phyloP scores from a whole-genome alignment of 352 stramenopile genomes.

The Globisporangium ultimum region DNA sequence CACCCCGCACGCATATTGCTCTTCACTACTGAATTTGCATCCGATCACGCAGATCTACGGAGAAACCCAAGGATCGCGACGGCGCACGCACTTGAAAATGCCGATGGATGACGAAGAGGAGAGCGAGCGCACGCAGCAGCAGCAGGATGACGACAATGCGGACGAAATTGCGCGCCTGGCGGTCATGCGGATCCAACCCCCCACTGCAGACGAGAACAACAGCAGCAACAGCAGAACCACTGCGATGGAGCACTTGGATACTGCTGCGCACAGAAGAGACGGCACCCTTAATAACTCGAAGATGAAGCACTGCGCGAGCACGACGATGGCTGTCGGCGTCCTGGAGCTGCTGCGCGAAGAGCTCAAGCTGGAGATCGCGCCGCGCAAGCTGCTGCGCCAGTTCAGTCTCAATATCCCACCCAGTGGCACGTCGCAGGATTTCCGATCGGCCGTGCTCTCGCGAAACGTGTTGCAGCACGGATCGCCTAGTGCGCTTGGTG shows the following conservation, averaged over 20 bases:
- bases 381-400: slow-evolving; percentile 65
- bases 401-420: slow-evolving; percentile 77
- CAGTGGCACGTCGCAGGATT: slow-evolving; percentile 16
- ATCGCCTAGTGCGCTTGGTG: slow-evolving; percentile 33
- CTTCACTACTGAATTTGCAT: too few species aligned
- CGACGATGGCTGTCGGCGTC: slow-evolving; percentile 6
- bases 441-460: slow-evolving; percentile 8
- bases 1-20: too few species aligned
- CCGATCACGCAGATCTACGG: too few species aligned
- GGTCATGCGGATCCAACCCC: not conserved
- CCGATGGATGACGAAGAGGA: too few species aligned
- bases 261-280: too few species aligned
- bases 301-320: slow-evolving; percentile 15
- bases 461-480: slow-evolving; percentile 22
- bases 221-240: not conserved
- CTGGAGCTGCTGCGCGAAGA: slow-evolving; percentile 64
- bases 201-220: slow-evolving; percentile 5
- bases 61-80: too few species aligned
- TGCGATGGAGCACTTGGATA: not conserved
- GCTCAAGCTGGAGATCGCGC: slow-evolving; percentile 61
- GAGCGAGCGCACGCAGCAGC: too few species aligned
- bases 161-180: not conserved
- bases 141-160: too few species aligned
- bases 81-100: too few species aligned
- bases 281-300: too few species aligned